A percentile compares a stretch with the other conserved stretches of the same genome.
phyloP scores from a whole-genome alignment of 2,329 filamentous ascomycete species.

The Penicillium sp. region DNA sequence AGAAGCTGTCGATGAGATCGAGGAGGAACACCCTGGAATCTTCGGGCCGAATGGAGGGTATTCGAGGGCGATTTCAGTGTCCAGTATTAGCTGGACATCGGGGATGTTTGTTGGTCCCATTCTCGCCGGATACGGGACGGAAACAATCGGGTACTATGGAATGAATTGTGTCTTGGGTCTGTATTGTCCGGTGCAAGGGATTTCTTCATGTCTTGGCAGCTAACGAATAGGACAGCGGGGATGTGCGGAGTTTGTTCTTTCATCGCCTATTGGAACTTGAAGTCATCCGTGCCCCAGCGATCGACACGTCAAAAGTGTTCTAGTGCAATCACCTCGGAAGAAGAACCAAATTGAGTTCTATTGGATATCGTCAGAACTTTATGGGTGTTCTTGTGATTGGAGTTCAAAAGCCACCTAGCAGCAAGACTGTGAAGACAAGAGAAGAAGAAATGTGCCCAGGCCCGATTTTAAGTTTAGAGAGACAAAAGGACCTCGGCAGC shows the following conservation, averaged over 20 bases:
- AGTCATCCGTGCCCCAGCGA: constrained; percentile 10
- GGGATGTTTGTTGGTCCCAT: constrained; percentile 26
- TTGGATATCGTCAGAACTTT: not conserved
- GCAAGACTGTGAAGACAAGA: not conserved
- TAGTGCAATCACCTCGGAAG: not conserved
- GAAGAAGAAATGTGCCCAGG: not conserved
- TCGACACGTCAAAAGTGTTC: not conserved
- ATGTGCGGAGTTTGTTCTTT: constrained; percentile 17
- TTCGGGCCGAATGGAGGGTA: constrained; percentile 29
- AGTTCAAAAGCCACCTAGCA: no score
- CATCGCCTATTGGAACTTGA: constrained; percentile 10
- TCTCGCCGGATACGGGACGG: constrained; percentile 19
- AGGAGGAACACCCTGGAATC: constrained; percentile 21
- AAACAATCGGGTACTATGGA: constrained; percentile 22
- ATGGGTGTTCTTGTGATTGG: not conserved
- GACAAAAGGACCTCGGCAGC: not conserved
- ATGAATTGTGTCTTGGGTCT: constrained; percentile 23
- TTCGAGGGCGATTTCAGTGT: constrained; percentile 25
- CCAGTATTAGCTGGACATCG: constrained; percentile 24
- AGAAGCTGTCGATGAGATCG: constrained; percentile 24
- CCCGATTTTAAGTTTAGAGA: not conserved
- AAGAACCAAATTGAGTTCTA: not conserved
- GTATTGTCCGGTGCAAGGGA: constrained; percentile 6
- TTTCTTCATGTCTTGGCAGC: constrained; percentile 1
- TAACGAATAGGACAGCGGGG: constrained; percentile 10